phyloP scores from a whole-genome alignment of 2,329 filamentous ascomycete genomes.

The Pseudophaeomoniella oleicola region DNA sequence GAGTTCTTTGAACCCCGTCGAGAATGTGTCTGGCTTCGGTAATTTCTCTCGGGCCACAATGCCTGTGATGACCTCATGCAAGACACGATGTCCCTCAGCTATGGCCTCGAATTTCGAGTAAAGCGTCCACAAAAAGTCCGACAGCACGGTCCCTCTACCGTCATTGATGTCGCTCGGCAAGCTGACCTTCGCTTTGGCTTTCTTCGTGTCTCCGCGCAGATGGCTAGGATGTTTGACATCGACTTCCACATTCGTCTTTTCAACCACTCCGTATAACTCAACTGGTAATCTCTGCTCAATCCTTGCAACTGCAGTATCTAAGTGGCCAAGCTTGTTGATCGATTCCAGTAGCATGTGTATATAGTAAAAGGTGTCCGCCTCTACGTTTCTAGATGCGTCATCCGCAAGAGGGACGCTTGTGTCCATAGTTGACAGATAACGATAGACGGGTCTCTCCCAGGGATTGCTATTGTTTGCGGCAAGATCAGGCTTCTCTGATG shows the following conservation, averaged over 20 bases:
- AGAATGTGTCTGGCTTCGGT: constrained; percentile 48
- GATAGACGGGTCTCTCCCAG: constrained; percentile 40
- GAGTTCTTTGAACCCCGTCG: constrained; percentile 84
- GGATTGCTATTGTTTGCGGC: constrained; percentile 19
- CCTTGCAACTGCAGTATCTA: constrained; percentile 75
- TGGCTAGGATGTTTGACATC: constrained; percentile 85
- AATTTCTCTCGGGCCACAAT: constrained; percentile 70
- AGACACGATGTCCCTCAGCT: constrained; percentile 81
- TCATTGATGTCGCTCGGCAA: constrained; percentile 58
- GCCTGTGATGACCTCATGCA: constrained; percentile 81
- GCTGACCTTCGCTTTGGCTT: constrained; percentile 34
- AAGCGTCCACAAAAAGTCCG: constrained; percentile 79
- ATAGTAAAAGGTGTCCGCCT: constrained; percentile 91
- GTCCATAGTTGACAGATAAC: constrained; percentile 43
- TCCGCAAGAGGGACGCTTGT: constrained; percentile 50
- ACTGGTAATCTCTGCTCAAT: constrained; percentile 89
- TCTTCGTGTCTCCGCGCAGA: constrained; percentile 34
- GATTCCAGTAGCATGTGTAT: constrained; percentile 77
- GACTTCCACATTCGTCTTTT: constrained; percentile 87
- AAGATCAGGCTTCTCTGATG: constrained; percentile 8
- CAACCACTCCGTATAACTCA: constrained; percentile 84
- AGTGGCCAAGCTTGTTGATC: constrained; percentile 71
- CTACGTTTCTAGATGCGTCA: constrained; percentile 83
- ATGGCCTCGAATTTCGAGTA: constrained; percentile 98
- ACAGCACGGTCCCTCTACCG: constrained; percentile 69